Evolutionary conservation across 2,329 filamentous ascomycete genomes (phyloP), one percentile per base, ranked within the genome.

Genomic region (Neopestalotiopsis clavispora): DNA sequence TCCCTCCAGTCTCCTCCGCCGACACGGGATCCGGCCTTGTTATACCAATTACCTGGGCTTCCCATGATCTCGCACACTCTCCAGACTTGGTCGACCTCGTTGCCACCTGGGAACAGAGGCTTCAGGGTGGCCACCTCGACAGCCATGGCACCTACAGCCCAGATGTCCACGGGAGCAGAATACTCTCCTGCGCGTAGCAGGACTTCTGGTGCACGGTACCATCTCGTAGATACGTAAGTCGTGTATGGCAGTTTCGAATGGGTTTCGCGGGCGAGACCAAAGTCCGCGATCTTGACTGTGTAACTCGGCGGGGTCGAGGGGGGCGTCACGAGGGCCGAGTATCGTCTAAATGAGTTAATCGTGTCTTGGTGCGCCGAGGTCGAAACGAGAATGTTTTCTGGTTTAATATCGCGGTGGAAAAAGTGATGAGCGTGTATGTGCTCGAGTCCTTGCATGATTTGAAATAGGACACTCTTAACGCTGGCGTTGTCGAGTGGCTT

Each of bases 1-100:
- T 99, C 96, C 76, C 94, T 94, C 96, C 96, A 99, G 74, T 99
- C 96, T 76, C 96, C 96, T 77, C 96, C 96, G 67, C 96, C 96
- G 34, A 99, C 93, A 73, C 91, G 92, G 32, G 87, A 86, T 30
- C 95, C 95, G 4, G 93, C 86, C 82, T 98, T 98, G 85, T 93
- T 97, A 79, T 97, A 96, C 96, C 96, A 99, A 82, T 95, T 95
- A 59, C 96, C 96, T 2, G 96, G 96, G 83, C 95, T 98, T 64
- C 96, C 96, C 96, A 99, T 99, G 69, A 99, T 97, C 80, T 99
- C 96, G 78, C 96, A 99, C 0, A 99, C 94, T 74, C 96, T 91
- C 96, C 96, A 99, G 1, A 99, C 96, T 80, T 99, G 96, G 75
- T 99, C 96, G 1, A 99, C 96, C 83, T 99, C 96, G 78, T 99